phyloP scores from a whole-genome alignment of 139 green algal genomes.

The Closterium sp. region DNA sequence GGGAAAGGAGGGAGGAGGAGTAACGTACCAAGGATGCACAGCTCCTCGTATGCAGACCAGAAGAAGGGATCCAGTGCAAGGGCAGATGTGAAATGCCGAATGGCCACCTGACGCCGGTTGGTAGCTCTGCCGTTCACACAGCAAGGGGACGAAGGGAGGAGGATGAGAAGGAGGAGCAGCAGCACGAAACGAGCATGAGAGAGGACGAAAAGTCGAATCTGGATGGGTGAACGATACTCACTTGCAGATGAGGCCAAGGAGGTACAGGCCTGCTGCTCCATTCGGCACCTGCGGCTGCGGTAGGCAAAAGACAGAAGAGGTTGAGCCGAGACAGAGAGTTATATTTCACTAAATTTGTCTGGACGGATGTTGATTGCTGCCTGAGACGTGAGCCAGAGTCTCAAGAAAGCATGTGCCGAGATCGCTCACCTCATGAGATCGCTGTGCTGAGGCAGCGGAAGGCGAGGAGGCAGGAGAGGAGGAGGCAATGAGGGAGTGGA shows the following conservation, averaged over 20 bases:
- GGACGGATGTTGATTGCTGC: too few species aligned
- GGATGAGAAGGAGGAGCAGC: background rate
- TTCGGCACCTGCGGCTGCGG: conserved; percentile 64
- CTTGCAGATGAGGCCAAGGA: conserved; percentile 74
- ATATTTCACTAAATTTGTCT: too few species aligned
- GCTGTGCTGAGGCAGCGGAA: background rate
- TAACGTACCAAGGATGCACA: conserved; percentile 81
- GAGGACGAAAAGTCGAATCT: background rate
- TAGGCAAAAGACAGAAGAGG: too few species aligned
- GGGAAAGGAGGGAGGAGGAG: background rate
- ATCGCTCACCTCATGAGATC: background rate
- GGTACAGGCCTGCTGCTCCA: conserved; percentile 78
- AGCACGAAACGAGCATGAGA: background rate
- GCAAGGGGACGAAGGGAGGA: background rate
- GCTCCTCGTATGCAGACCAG: conserved; percentile 89
- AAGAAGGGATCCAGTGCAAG: conserved; percentile 79
- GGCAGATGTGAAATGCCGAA: conserved; percentile 65
- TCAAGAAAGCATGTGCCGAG: background rate
- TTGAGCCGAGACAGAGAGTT: too few species aligned
- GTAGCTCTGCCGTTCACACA: conserved; percentile 53
- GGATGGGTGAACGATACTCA: conserved; percentile 7
- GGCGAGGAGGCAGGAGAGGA: background rate
- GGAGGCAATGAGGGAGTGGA: background rate
- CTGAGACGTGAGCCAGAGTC: too few species aligned
- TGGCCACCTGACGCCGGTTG: conserved; percentile 62